These are phyloP conservation scores for Aureococcus anophagefferens DNA, from an alignment of 108 stramenopile genomes.

Conservation along the genomic window DNA sequence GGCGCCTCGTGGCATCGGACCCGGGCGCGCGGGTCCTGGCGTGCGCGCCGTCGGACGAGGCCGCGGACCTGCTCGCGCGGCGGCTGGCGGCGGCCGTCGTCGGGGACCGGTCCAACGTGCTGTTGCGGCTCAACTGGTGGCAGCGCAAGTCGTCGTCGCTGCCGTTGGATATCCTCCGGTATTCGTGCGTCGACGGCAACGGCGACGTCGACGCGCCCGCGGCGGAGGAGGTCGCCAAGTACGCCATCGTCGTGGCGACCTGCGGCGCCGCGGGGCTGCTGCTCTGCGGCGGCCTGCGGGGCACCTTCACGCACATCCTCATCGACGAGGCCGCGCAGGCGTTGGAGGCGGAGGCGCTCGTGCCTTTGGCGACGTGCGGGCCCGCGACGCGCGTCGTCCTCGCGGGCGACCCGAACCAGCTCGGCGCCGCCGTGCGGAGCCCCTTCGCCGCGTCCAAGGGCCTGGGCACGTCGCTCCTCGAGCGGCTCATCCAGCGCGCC, in stretches of 20 bases:
- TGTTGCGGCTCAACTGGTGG: conserved; percentile 12
- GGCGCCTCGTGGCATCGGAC: neutral
- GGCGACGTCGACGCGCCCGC: conserved; percentile 9
- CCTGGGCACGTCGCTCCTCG: conserved; percentile 12
- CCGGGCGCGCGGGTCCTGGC: conserved; percentile 2
- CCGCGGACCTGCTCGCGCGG: conserved; percentile 18
- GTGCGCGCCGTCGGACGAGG: conserved; percentile 23
- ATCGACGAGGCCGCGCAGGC: conserved; percentile 22
- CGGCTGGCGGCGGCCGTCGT: conserved; percentile 2
- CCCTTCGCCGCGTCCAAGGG: neutral
- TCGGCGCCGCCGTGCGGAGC: neutral
- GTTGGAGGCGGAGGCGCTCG: conserved; percentile 16
- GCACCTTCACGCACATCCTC: conserved; percentile 17
- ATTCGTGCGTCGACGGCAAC: conserved; percentile 1
- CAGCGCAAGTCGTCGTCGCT: conserved; percentile 6
- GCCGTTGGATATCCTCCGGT: conserved; percentile 4
- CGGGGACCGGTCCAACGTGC: neutral
- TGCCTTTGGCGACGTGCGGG: conserved; percentile 4
- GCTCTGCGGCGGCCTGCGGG: neutral
- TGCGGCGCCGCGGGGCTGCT: conserved; percentile 8
- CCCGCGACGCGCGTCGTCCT: conserved; percentile 3
- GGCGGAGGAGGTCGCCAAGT: neutral
- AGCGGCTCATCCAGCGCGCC: conserved; percentile 13
- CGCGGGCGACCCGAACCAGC: conserved; percentile 19
- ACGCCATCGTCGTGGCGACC: neutral